Evolutionary conservation across 2,329 filamentous ascomycete species (phyloP).

Genomic region (Fusarium lyarnte): DNA sequence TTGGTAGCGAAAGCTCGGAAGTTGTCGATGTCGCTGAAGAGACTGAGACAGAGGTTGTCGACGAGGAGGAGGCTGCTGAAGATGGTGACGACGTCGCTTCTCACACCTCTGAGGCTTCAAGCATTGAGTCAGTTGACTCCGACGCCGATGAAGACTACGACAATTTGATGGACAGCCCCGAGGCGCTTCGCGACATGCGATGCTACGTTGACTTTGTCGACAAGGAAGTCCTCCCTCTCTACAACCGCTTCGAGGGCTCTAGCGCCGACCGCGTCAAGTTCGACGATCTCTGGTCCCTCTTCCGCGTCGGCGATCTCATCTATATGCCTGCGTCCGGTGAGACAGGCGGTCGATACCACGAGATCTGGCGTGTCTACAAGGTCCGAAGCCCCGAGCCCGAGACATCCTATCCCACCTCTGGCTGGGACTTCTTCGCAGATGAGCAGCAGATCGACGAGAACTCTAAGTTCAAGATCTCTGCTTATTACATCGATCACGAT

Average conservation of each 20-base stretch:
- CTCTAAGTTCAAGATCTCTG: slow-evolving; percentile 48
- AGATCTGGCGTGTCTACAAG: slow-evolving; percentile 52
- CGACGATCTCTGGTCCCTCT: slow-evolving; percentile 55
- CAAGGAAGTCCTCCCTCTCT: slow-evolving; percentile 52
- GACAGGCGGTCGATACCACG: slow-evolving; percentile 50
- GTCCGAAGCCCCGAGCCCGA: slow-evolving; percentile 46
- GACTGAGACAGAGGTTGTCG: slow-evolving; percentile 44
- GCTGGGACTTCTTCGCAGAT: slow-evolving; percentile 51
- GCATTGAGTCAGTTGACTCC: slow-evolving; percentile 43
- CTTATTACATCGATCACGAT: slow-evolving; percentile 56
- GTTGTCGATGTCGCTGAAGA: slow-evolving; percentile 39
- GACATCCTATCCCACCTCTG: slow-evolving; percentile 41
- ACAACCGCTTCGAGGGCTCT: slow-evolving; percentile 42
- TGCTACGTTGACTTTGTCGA: slow-evolving; percentile 58
- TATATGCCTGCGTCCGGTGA: slow-evolving; percentile 51
- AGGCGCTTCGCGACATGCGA: slow-evolving; percentile 53
- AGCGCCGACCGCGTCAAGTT: slow-evolving; percentile 49
- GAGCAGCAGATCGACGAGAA: slow-evolving; percentile 45
- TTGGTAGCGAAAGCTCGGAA: slow-evolving; percentile 37
- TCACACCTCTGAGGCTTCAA: slow-evolving; percentile 38
- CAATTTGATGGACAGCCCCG: slow-evolving; percentile 50
- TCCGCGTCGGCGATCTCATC: slow-evolving; percentile 53
- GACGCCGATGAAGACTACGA: slow-evolving; percentile 50
- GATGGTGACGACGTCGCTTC: slow-evolving; percentile 47
- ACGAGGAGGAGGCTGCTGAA: slow-evolving; percentile 17